Percentiles rank a stretch among this genome's conserved stretches.
phyloP scores from a whole-genome alignment of 2,329 filamentous ascomycete species.

The Sclerotinia glacialis region DNA sequence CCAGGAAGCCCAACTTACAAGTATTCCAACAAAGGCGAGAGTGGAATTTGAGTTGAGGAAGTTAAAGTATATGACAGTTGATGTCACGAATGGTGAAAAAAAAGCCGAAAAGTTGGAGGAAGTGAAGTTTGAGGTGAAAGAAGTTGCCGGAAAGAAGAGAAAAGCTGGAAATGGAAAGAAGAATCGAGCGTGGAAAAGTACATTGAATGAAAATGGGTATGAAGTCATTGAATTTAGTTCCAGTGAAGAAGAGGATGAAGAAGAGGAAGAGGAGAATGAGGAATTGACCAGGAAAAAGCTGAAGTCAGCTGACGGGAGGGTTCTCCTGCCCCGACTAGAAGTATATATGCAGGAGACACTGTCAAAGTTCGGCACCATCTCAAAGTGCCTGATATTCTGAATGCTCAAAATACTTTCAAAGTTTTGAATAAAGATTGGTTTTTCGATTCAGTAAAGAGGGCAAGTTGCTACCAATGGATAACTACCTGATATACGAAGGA shows the following conservation, averaged over 20 bases:
- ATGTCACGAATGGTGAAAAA: background rate
- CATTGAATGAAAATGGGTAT: constrained; percentile 27
- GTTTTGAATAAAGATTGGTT: constrained; percentile 62
- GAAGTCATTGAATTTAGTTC: constrained; percentile 34
- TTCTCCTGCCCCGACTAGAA: background rate
- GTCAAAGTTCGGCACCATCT: background rate
- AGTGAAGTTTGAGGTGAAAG: background rate
- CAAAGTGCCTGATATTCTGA: background rate
- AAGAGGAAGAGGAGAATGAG: constrained; percentile 28
- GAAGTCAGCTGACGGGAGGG: constrained; percentile 7
- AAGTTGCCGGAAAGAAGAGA: background rate
- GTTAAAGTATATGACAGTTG: constrained; percentile 9
- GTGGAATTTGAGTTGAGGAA: constrained; percentile 43
- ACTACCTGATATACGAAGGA: constrained; percentile 57
- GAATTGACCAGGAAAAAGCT: constrained; percentile 13
- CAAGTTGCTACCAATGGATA: constrained; percentile 47
- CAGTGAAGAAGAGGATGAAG: constrained; percentile 42
- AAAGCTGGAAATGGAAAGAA: background rate
- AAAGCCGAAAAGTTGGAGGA: background rate
- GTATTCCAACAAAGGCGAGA: constrained; percentile 65
- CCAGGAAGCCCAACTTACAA: constrained; percentile 68
- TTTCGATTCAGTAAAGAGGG: constrained; percentile 49
- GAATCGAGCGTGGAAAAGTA: constrained; percentile 41
- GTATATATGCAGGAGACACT: background rate
- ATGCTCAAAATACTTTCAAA: constrained; percentile 42